phyloP scores from a whole-genome alignment of 2,329 filamentous ascomycete genomes.

The Dothidotthia symphoricarpi region DNA sequence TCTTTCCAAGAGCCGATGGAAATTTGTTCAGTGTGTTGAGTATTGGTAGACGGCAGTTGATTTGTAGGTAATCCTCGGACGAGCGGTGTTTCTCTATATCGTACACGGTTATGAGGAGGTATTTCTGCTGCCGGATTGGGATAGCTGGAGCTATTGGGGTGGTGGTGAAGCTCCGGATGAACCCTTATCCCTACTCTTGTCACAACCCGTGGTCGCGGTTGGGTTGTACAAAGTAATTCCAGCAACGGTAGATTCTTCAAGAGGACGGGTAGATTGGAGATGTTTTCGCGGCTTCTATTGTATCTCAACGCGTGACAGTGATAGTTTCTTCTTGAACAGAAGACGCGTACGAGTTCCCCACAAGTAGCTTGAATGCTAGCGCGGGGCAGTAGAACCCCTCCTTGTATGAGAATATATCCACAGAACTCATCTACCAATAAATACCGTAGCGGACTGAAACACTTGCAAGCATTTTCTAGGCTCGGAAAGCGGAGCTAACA shows the following conservation, averaged over 20 bases:
- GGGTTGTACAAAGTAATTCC: too few species aligned
- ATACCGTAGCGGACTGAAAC: too few species aligned
- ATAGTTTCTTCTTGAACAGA: constrained; percentile 3
- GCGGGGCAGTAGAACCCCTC: constrained; percentile 20
- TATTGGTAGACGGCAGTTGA: too few species aligned
- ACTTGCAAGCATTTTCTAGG: too few species aligned
- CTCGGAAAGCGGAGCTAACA: too few species aligned
- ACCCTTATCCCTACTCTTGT: constrained; percentile 8
- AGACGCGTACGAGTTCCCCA: constrained; percentile 12
- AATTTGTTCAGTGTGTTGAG: too few species aligned
- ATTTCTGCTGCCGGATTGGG: neutral
- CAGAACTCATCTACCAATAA: neutral
- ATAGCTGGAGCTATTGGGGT: neutral
- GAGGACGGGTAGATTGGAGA: neutral
- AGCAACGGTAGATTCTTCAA: too few species aligned
- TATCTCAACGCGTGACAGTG: neutral
- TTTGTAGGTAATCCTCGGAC: too few species aligned
- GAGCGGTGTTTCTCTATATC: too few species aligned
- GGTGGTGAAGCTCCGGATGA: constrained; percentile 8
- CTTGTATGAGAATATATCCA: constrained; percentile 2
- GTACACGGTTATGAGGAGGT: too few species aligned
- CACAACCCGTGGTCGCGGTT: too few species aligned
- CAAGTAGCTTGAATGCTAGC: constrained; percentile 17
- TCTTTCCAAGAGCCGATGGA: too few species aligned
- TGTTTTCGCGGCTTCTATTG: neutral